A percentile compares a stretch with the other conserved stretches of the same genome.
These are phyloP conservation scores for Thermomyces lanuginosus DNA, from an alignment of 2,329 filamentous ascomycete genomes.

Conservation along the genomic window DNA sequence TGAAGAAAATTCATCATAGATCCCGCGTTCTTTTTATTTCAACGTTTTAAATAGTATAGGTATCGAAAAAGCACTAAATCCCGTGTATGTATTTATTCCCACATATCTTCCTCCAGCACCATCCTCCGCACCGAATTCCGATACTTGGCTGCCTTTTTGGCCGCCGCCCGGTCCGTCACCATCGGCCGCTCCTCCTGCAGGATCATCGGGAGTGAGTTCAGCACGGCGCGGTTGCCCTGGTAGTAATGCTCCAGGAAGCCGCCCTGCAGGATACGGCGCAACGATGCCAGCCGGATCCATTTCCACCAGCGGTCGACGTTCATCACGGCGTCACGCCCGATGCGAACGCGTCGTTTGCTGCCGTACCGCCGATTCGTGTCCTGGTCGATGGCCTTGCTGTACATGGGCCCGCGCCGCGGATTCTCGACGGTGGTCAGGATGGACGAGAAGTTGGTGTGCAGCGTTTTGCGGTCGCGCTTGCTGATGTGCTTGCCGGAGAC, in stretches of 20 bases:
- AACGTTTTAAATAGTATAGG: too few species aligned
- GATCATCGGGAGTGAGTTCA: conserved; percentile 40
- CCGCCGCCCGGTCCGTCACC: conserved; percentile 11
- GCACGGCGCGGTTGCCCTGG: conserved; percentile 43
- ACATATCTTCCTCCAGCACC: conserved; percentile 4
- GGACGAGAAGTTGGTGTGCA: conserved; percentile 51
- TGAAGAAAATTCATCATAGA: too few species aligned
- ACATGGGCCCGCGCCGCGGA: conserved; percentile 49
- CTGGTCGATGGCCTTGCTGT: conserved; percentile 46
- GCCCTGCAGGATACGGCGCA: conserved; percentile 44
- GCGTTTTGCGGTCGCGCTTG: conserved; percentile 48
- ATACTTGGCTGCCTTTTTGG: conserved; percentile 5
- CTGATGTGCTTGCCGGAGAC: conserved; percentile 45
- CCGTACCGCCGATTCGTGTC: conserved; percentile 45
- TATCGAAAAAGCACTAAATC: too few species aligned
- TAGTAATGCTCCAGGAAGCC: conserved; percentile 47
- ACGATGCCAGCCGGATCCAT: conserved; percentile 43
- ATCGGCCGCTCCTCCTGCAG: conserved; percentile 14
- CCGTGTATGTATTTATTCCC: too few species aligned
- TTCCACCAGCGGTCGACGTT: conserved; percentile 62
- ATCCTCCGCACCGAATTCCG: conserved; percentile 4
- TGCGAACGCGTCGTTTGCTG: conserved; percentile 44
- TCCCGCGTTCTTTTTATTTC: too few species aligned
- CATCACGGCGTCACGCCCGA: conserved; percentile 42
- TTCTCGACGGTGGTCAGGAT: conserved; percentile 51